phyloP scores from a whole-genome alignment of 768 basidiomycete species.

The Boletus rubescentipes region DNA sequence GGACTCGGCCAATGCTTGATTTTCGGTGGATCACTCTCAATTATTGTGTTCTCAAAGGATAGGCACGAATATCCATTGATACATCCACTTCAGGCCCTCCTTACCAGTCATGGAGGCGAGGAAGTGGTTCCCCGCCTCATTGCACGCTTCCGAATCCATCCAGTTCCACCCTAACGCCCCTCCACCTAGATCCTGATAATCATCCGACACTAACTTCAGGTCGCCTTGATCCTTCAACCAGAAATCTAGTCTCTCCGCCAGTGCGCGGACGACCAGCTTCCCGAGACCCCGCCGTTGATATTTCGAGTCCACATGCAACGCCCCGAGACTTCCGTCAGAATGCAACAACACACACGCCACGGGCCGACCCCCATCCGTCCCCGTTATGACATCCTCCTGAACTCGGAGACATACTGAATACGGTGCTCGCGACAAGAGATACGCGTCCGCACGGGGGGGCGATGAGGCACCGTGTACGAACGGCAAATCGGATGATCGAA shows the following conservation, averaged over 20 bases:
- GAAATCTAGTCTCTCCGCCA: slow-evolving; percentile 12
- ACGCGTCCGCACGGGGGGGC: slow-evolving; percentile 17
- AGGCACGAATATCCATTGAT: slow-evolving; percentile 16
- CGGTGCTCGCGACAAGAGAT: slow-evolving; percentile 20
- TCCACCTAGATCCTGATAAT: slow-evolving; percentile 16
- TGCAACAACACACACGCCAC: slow-evolving; percentile 19
- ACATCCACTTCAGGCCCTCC: neutral
- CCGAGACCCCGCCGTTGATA: slow-evolving; percentile 15
- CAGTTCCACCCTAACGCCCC: slow-evolving; percentile 27
- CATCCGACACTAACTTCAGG: neutral
- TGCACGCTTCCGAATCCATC: slow-evolving; percentile 10
- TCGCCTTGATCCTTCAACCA: neutral
- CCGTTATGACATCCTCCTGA: neutral
- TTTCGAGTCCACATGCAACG: slow-evolving; percentile 7
- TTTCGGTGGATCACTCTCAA: no score
- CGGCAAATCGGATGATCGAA: slow-evolving; percentile 11
- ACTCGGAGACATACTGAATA: slow-evolving; percentile 24
- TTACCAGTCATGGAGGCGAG: slow-evolving; percentile 13
- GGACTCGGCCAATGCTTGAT: no score
- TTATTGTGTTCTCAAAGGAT: no score
- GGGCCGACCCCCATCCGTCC: neutral
- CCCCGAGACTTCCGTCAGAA: slow-evolving; percentile 21
- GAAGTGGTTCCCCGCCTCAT: slow-evolving; percentile 7
- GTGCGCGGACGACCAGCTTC: slow-evolving; percentile 5
- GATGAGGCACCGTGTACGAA: slow-evolving; percentile 8